Percentiles rank a stretch among this genome's conserved stretches.
Conservation (phyloP, 2,329 filamentous ascomycete species). For the Pyrenochaeta sp. region DNA sequence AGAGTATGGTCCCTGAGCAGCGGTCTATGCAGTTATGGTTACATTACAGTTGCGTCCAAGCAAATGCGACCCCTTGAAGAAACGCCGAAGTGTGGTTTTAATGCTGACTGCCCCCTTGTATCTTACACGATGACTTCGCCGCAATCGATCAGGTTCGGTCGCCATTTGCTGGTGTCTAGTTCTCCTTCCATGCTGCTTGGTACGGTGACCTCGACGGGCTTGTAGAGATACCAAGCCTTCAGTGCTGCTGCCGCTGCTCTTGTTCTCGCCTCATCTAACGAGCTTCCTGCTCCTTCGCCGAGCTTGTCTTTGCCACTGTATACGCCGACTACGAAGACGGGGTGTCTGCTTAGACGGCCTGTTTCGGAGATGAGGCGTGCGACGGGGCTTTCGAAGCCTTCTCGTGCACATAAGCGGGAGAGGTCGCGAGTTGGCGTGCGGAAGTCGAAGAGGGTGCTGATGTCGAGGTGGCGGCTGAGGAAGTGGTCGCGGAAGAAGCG, state of each 20-base stretch:
- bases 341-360: constrained; percentile 81
- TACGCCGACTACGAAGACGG: constrained; percentile 93
- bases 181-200: constrained; percentile 59
- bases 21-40: constrained; percentile 15
- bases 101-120: background rate
- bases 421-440: constrained; percentile 84
- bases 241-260: constrained; percentile 85
- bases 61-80: constrained; percentile 5
- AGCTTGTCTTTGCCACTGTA: constrained; percentile 91
- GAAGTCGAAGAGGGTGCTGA: constrained; percentile 84
- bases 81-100: constrained; percentile 30
- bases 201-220: constrained; percentile 66
- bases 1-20: constrained; percentile 3
- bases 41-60: constrained; percentile 6
- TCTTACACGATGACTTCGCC: constrained; percentile 63
- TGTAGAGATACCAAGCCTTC: constrained; percentile 97
- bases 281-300: constrained; percentile 85
- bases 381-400: constrained; percentile 87
- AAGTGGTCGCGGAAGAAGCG: constrained; percentile 86
- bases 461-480: constrained; percentile 77
- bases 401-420: constrained; percentile 80
- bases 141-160: constrained; percentile 64
- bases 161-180: constrained; percentile 55
- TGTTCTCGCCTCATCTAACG: constrained; percentile 77
- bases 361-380: constrained; percentile 91